Evolutionary conservation across 148 eudicot species (phyloP).

Genomic region (Beta vulgaris): DNA sequence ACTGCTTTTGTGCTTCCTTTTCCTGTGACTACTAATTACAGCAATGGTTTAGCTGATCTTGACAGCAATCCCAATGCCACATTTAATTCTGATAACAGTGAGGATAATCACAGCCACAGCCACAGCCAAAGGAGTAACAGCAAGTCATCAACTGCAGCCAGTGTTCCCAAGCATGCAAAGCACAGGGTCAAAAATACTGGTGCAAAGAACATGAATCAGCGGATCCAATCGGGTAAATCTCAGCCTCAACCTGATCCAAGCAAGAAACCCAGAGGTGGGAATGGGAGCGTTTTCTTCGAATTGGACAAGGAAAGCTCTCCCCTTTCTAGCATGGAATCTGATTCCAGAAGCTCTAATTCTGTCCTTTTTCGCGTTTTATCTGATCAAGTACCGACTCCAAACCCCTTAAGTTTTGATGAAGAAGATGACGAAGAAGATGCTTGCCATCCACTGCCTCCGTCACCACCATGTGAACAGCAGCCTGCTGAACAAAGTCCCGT

Average conservation of each 20-base stretch:
- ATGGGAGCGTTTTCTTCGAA: constrained; percentile 27
- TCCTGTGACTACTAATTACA: no score
- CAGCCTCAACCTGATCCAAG: constrained; percentile 43
- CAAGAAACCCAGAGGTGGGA: constrained; percentile 60
- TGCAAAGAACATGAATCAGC: no score
- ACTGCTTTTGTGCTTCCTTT: no score
- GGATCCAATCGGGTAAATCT: constrained; percentile 21
- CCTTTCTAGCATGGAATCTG: constrained; percentile 78
- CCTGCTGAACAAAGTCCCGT: constrained; percentile 27
- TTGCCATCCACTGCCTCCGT: constrained; percentile 28
- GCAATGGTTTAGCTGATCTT: no score
- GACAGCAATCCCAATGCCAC: constrained; percentile 48
- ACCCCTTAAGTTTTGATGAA: constrained; percentile 29
- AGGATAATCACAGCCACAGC: constrained; percentile 40
- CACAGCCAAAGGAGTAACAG: constrained; percentile 40
- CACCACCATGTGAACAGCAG: background rate
- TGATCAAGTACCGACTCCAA: constrained; percentile 46
- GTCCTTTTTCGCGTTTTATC: constrained; percentile 53
- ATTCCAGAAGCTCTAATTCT: constrained; percentile 63
- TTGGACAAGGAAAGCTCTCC: constrained; percentile 70
- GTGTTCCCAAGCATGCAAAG: constrained; percentile 48
- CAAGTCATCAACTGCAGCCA: constrained; percentile 75
- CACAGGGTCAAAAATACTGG: constrained; percentile 21
- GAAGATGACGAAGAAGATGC: constrained; percentile 50
- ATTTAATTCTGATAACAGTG: constrained; percentile 58